Base-by-base conservation (phyloP, 139 green algal genomes). In the Picochlorum sp. region DNA sequence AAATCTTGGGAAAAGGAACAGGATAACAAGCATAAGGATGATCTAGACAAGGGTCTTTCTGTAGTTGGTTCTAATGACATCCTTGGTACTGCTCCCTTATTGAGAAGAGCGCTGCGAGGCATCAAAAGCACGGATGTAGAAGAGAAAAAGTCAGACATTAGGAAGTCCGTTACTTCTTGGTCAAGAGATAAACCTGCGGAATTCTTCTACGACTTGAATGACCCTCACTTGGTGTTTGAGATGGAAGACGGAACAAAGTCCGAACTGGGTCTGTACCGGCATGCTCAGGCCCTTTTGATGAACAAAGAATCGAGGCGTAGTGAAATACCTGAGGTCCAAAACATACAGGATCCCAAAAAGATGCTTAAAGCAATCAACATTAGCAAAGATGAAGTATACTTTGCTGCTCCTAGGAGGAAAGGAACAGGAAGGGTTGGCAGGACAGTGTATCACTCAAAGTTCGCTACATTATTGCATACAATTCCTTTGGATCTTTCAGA, bases 331-430 rank as follows among this genome's bases (percentile, higher is more conserved):
- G 37, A 15, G 15, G 38, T 52, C 1, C 24, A 72, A n/a, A 6
- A 55, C 1, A 23, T 24, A 13, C 7, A 74, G 1, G 61, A 51
- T 1, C 58, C 69, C 11, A 66, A 55, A 26, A 18, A 67, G 13
- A 56, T 65, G 55, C 61, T 79, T 9, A 66, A 60, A 37, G 20
- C 37, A 28, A 60, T 79, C 14, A 72, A 79, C 32, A 34, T 79
- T n/a, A 63, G 57, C 4, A 49, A 41, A 1, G 72, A 79, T 15
- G 24, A 37, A 7, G 61, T 45, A 23, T 79, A 79, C 32, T 51
- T 56, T n/a, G 51, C 63, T 9, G 26, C 34, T 5, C 30, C 61
- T 6, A 62, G 54, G 6, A 47, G 62, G n/a, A 60, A 57, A 62
- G 66, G 63, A 45, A 60, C 57, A 14, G 52, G 60, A 14, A 21